Evolutionary conservation across 192 early-diverging fungal species (phyloP).

Genomic region (Coemansia sp.): DNA sequence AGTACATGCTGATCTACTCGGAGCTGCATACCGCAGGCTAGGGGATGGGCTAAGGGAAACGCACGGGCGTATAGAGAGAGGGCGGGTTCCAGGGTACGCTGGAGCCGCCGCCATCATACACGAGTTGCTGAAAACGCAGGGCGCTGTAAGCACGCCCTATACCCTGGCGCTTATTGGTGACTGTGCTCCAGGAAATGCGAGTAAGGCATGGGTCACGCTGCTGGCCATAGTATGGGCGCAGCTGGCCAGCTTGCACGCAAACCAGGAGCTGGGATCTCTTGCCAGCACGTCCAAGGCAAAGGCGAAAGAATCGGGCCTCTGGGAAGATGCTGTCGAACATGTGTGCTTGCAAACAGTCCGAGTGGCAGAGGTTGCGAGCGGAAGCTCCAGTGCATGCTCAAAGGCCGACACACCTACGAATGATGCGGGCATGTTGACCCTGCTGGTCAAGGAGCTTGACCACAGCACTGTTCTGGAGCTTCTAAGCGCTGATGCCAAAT

Average conservation of each 20-base stretch:
- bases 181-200: conserved; percentile 1
- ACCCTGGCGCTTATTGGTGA: conserved; percentile 10
- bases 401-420: too few relatives aligned
- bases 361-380: background rate
- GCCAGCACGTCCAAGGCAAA: background rate
- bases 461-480: background rate
- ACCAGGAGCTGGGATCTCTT: conserved; percentile 4
- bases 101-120: conserved; percentile 11
- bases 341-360: conserved; percentile 9
- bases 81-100: conserved; percentile 6
- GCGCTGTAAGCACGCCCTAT: background rate
- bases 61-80: background rate
- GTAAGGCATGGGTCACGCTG: conserved; percentile 19
- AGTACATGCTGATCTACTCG: conserved; percentile 1
- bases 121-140: conserved; percentile 12
- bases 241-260: background rate
- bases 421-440: too few relatives aligned
- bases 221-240: conserved; percentile 23
- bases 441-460: conserved; percentile 5
- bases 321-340: conserved; percentile 20
- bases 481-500: conserved; percentile 1
- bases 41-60: conserved; percentile 2
- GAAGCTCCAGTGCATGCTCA: too few relatives aligned
- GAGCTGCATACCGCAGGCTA: conserved; percentile 22
- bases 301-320: conserved; percentile 12